A percentile compares a stretch with the other conserved stretches of the same genome.
phyloP scores from a whole-genome alignment of 371 early-diverging fungal genomes.

The Apophysomyces trapeziformis region DNA sequence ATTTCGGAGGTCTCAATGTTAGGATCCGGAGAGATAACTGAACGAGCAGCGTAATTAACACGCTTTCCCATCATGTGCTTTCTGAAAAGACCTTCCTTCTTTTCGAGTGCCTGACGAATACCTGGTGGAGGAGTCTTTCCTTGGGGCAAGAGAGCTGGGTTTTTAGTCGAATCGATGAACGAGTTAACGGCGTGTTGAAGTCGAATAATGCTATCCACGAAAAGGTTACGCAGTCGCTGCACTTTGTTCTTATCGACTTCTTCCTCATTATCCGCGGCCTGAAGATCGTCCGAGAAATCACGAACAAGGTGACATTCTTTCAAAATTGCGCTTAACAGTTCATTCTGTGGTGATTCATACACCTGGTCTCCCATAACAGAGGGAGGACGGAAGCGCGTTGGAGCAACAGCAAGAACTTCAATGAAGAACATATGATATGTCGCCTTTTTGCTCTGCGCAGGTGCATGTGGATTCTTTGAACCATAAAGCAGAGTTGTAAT shows the following conservation, averaged over 20 bases:
- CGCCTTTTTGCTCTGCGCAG: slow-evolving; percentile 43
- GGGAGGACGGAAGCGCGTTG: slow-evolving; percentile 97
- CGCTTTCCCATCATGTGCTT: slow-evolving; percentile 99
- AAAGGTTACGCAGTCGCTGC: slow-evolving; percentile 47
- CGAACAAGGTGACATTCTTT: slow-evolving; percentile 77
- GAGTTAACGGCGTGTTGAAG: slow-evolving; percentile 92
- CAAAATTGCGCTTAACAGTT: slow-evolving; percentile 83
- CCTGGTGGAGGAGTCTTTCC: slow-evolving; percentile 77
- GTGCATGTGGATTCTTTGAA: slow-evolving; percentile 62
- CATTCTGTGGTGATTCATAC: slow-evolving; percentile 97
- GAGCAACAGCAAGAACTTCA: slow-evolving; percentile 93
- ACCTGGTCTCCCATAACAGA: slow-evolving; percentile 85
- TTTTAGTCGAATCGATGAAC: slow-evolving; percentile 92
- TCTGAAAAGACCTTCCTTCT: slow-evolving; percentile 99
- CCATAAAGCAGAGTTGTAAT: slow-evolving; percentile 83
- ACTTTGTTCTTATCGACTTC: slow-evolving; percentile 39
- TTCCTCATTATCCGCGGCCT: slow-evolving; percentile 42
- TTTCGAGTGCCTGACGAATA: slow-evolving; percentile 97
- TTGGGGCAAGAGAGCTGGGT: slow-evolving; percentile 56
- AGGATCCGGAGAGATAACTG: slow-evolving; percentile 99
- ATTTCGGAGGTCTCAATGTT: slow-evolving; percentile 99
- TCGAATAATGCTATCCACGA: slow-evolving; percentile 80
- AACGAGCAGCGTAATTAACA: slow-evolving; percentile 99
- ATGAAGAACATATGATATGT: slow-evolving; percentile 93
- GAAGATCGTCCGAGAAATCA: slow-evolving; percentile 54